Conservation (phyloP, 23 red algal species). For the Chondrus crispus region DNA sequence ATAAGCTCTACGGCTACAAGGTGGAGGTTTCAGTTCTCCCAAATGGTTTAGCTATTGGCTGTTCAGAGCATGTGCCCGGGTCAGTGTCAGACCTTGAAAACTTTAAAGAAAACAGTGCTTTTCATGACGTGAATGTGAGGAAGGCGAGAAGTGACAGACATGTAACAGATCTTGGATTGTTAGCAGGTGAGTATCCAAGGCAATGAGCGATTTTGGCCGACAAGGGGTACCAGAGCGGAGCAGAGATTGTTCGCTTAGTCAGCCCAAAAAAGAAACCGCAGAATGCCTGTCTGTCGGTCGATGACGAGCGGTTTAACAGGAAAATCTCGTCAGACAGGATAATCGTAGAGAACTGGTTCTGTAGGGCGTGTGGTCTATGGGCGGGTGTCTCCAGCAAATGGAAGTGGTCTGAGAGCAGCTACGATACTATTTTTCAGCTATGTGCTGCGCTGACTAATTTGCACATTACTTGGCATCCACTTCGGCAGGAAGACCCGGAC, state of each 20-base stretch:
- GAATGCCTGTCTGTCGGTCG: neutral
- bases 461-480: neutral
- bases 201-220: neutral
- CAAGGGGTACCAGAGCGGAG: neutral
- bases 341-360: constrained; percentile 11
- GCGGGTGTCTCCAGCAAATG: neutral
- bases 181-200: neutral
- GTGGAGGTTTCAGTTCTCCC: neutral
- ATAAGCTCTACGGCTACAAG: constrained; percentile 39
- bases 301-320: neutral
- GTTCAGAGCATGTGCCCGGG: neutral
- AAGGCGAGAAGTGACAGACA: neutral
- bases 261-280: neutral
- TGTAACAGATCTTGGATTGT: neutral
- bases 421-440: neutral
- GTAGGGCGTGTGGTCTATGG: neutral
- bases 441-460: neutral
- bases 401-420: neutral
- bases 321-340: constrained; percentile 2
- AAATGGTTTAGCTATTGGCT: neutral
- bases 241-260: neutral
- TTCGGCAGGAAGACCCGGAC: neutral
- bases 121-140: neutral
- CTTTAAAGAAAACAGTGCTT: neutral
- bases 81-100: neutral